Conservation (phyloP, 2,329 filamentous ascomycete species). For the Arthrobotrys sinensis region DNA sequence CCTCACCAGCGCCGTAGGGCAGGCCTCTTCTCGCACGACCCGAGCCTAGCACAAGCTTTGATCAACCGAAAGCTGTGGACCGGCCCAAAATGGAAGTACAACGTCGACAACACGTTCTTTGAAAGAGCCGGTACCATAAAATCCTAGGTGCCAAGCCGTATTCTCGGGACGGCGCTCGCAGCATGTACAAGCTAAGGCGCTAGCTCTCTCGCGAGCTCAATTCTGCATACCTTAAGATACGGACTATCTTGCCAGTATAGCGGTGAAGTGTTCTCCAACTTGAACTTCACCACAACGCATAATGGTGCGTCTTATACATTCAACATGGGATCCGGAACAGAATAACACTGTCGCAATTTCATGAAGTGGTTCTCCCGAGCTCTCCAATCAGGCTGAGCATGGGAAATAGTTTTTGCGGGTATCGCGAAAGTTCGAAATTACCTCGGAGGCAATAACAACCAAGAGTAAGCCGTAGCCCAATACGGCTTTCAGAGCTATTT, state of each 20-base stretch:
- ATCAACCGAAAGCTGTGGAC: constrained; percentile 12
- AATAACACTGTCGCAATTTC: not conserved
- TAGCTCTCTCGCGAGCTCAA: not conserved
- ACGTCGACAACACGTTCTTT: constrained; percentile 11
- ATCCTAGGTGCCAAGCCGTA: not conserved
- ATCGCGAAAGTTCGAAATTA: constrained; percentile 4
- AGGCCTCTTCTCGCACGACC: not conserved
- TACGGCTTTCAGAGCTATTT: not conserved
- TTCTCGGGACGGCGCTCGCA: not conserved
- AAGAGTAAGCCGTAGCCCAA: not conserved
- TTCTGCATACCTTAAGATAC: not conserved
- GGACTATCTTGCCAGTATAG: not conserved
- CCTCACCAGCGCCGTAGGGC: not conserved
- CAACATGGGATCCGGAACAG: not conserved
- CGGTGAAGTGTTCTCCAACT: not conserved
- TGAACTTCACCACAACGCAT: not conserved
- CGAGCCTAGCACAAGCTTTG: constrained; percentile 8
- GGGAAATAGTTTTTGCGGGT: not conserved
- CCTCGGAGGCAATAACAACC: not conserved
- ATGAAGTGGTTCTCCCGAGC: not conserved
- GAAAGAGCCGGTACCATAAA: not conserved
- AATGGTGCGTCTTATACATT: not conserved
- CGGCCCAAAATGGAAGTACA: constrained; percentile 6
- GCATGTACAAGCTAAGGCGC: too few species aligned
- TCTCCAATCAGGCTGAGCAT: not conserved